Evolutionary conservation across 148 eudicot species (phyloP).

Genomic region (Camellia granthamiana): DNA sequence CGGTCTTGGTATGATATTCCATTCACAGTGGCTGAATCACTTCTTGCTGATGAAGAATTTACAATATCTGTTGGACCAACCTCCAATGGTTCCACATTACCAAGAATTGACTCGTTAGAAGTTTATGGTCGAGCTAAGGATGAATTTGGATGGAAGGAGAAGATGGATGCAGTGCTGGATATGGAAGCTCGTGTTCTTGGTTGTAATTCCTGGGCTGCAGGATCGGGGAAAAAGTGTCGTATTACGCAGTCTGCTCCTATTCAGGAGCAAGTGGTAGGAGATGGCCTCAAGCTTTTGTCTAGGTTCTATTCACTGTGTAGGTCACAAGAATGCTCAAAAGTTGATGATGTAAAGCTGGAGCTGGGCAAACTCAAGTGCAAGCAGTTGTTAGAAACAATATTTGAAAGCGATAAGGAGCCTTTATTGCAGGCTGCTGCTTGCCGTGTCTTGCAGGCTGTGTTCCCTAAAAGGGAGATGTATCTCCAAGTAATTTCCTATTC

Average conservation of each 20-base stretch:
- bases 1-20: slow-evolving; percentile 99
- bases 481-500: slow-evolving; percentile 56
- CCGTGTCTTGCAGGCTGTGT: slow-evolving; percentile 86
- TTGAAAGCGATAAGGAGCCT: slow-evolving; percentile 91
- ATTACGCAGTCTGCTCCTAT: slow-evolving; percentile 63
- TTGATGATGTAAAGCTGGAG: slow-evolving; percentile 60
- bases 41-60: slow-evolving; percentile 96
- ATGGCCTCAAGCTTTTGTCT: slow-evolving; percentile 88
- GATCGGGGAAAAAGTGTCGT: slow-evolving; percentile 62
- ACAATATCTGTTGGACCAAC: slow-evolving; percentile 72
- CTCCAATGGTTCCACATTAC: slow-evolving; percentile 70
- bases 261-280: slow-evolving; percentile 88
- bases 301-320: slow-evolving; percentile 59
- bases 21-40: slow-evolving; percentile 94
- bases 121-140: slow-evolving; percentile 98
- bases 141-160: slow-evolving; percentile 99
- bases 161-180: slow-evolving; percentile 93
- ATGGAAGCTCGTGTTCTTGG: slow-evolving; percentile 95
- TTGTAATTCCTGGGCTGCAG: slow-evolving; percentile 54
- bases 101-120: slow-evolving; percentile 90
- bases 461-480: slow-evolving; percentile 76
- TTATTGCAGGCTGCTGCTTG: slow-evolving; percentile 87
- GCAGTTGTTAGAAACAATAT: slow-evolving; percentile 74
- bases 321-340: slow-evolving; percentile 44
- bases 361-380: slow-evolving; percentile 64